Conservation (phyloP, 78 protist species). For the Parvularia atlantis region DNA sequence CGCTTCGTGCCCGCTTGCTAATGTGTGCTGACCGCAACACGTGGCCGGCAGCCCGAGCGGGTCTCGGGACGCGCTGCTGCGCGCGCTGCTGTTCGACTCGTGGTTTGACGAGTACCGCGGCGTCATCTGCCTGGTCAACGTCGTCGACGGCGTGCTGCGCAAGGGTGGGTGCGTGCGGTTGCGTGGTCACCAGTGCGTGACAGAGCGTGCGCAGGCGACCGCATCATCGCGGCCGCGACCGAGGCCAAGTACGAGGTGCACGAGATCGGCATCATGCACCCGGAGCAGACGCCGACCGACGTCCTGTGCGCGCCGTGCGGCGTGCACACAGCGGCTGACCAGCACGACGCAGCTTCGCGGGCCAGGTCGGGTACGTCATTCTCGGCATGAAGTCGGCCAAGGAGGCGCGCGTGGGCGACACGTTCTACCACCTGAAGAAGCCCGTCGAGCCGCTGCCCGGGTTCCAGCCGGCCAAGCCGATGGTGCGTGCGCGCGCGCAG, state of each 20-base stretch:
- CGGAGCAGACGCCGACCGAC: constrained; percentile 43
- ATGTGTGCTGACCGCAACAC: too few relatives aligned
- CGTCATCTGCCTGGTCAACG: constrained; percentile 55
- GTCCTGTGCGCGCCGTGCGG: constrained; percentile 22
- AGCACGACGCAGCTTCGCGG: constrained; percentile 31
- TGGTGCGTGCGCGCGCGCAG: constrained; percentile 42
- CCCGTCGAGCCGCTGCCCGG: constrained; percentile 56
- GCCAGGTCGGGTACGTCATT: constrained; percentile 79
- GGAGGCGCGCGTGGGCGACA: constrained; percentile 85
- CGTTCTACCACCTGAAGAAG: constrained; percentile 33
- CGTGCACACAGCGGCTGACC: neutral
- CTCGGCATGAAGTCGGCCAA: constrained; percentile 37
- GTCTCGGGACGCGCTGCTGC: constrained; percentile 29
- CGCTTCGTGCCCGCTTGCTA: too few relatives aligned
- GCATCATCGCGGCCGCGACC: neutral
- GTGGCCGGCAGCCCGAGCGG: too few relatives aligned
- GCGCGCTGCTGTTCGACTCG: constrained; percentile 67
- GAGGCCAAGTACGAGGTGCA: constrained; percentile 41
- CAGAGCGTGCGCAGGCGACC: constrained; percentile 24
- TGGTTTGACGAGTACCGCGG: constrained; percentile 76
- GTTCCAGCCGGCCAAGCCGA: constrained; percentile 56
- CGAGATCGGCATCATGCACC: constrained; percentile 70
- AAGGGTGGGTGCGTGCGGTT: neutral
- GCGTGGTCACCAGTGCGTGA: neutral
- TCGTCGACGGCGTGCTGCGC: constrained; percentile 46